Evolutionary conservation across 352 stramenopile genomes (phyloP), one percentile per base, ranked within the genome.

Genomic region (Phytophthora sp.): DNA sequence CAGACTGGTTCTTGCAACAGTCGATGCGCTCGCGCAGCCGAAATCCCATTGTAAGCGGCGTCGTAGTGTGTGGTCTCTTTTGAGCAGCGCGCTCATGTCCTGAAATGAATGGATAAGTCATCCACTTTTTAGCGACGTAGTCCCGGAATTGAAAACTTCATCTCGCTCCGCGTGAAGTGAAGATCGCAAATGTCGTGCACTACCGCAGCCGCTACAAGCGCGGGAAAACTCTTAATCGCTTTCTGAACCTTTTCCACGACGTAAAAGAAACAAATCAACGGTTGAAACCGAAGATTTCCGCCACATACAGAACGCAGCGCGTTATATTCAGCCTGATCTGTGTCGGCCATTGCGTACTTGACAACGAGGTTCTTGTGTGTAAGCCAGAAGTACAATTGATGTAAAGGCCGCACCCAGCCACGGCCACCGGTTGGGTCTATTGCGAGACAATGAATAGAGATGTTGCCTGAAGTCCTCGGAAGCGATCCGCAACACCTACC

Each of bases 191-290:
- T 3, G 20, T 41, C 35, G 15, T 15, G 35, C 20, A 41, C 13
- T 21, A 41, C 7, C 2, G 4, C 35, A 18, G 35, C 35, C 35
- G 35, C 11, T 7, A 41, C 15, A 16, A 18, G 13, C 15, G 35
- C 18, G 11, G 35, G 35, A 41, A 20, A 41, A 18, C 35, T 15
- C 15, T 41, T 41, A 21, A 41, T 41, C 15, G 35, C 12, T 26
- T 27, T 24, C 8, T 54, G 44, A 16, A 54, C 7, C 16, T 54
- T 15, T 6, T 54, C 18, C 27, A 54, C 29, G 2, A 54, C 46
- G n/a, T 41, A 23, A 3, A 38, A 53, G 20, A 61, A 53, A 36
- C 27, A 73, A 62, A 71, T 73, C 9, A 79, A 27, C 12, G 51
- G 65, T 0, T 3, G 12, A 9, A 45, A 69, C 3, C 1, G 12